phyloP scores from a whole-genome alignment of 139 green algal species.

The Chlorella ohadii region DNA sequence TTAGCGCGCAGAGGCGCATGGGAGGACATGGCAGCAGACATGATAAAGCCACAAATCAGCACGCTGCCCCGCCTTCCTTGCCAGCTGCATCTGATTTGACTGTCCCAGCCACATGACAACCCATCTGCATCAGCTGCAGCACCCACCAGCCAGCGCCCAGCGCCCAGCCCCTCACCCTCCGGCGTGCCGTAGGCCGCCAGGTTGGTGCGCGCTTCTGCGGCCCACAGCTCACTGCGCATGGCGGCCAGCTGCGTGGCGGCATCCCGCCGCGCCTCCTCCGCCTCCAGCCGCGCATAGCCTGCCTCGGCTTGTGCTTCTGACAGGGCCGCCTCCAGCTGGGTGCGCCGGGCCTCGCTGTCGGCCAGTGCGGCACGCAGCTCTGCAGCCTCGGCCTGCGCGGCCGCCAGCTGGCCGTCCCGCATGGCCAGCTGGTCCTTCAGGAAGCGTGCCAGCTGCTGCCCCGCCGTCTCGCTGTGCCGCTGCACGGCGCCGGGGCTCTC shows the following conservation, averaged over 20 bases:
- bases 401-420: conserved; percentile 16
- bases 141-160: neutral
- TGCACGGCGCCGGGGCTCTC: neutral
- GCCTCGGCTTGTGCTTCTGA: neutral
- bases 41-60: too few relatives aligned
- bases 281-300: neutral
- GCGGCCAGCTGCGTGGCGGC: conserved; percentile 1
- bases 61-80: too few relatives aligned
- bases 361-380: conserved; percentile 20
- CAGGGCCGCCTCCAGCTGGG: neutral
- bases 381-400: neutral
- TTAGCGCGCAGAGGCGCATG: too few relatives aligned
- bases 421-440: conserved; percentile 52
- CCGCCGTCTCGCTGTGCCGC: conserved; percentile 23
- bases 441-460: conserved; percentile 49
- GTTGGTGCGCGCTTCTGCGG: conserved; percentile 18
- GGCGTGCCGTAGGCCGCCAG: conserved; percentile 30
- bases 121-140: too few relatives aligned
- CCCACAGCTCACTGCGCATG: conserved; percentile 31
- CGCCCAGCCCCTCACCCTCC: neutral
- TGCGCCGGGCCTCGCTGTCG: neutral
- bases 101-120: too few relatives aligned
- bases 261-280: neutral
- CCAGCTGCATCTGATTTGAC: too few relatives aligned
- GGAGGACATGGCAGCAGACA: too few relatives aligned